phyloP scores from a whole-genome alignment of 441 rosid species.

The Daphne laureola region DNA sequence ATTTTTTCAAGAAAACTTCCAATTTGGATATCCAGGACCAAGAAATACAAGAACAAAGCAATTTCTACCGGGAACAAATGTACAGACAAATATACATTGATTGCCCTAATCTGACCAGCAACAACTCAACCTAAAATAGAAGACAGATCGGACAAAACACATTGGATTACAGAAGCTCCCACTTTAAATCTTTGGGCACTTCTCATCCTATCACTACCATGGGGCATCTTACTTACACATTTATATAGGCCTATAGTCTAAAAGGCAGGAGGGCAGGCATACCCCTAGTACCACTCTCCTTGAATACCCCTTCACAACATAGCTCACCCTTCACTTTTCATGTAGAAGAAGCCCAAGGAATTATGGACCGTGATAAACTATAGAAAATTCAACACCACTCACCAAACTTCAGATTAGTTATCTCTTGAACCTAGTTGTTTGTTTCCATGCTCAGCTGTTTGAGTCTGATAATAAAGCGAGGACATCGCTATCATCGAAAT shows the following conservation, averaged over 20 bases:
- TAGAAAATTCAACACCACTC: conserved; percentile 17
- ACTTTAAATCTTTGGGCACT: conserved; percentile 19
- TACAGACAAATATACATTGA: conserved; percentile 25
- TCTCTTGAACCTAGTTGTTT: not conserved
- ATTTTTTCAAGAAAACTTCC: no score
- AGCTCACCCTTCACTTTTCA: conserved; percentile 19
- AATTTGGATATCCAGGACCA: not conserved
- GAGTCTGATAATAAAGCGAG: conserved; percentile 60
- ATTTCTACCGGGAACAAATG: conserved; percentile 25
- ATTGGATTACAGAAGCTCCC: conserved; percentile 19
- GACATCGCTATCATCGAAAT: conserved; percentile 55
- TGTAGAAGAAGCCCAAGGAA: conserved; percentile 21
- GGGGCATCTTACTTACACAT: conserved; percentile 18
- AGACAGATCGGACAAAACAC: conserved; percentile 16
- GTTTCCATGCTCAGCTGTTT: conserved; percentile 28
- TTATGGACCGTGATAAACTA: conserved; percentile 19
- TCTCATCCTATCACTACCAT: conserved; percentile 8
- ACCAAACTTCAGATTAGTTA: conserved; percentile 5
- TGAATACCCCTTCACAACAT: conserved; percentile 8
- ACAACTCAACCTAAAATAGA: conserved; percentile 26
- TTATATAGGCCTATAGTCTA: conserved; percentile 23
- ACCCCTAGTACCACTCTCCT: conserved; percentile 25
- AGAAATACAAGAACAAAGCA: conserved; percentile 12
- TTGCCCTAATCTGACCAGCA: conserved; percentile 24
- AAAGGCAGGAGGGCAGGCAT: conserved; percentile 38